Evolutionary conservation across 495 filamentous ascomycete species (phyloP).

Genomic region (Lasiosphaeria miniovina): DNA sequence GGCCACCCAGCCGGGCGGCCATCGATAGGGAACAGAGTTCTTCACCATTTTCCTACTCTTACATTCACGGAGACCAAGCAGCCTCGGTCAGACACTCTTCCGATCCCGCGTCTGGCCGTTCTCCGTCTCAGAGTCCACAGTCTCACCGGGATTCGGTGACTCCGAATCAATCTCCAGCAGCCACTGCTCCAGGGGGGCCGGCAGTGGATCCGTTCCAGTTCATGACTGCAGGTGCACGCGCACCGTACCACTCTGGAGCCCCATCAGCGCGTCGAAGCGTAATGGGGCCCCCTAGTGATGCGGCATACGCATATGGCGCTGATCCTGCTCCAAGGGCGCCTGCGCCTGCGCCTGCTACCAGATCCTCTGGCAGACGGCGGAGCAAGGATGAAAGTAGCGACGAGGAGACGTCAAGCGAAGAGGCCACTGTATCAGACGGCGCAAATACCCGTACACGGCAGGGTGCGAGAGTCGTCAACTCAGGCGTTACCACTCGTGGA

Average conservation of each 20-base stretch:
- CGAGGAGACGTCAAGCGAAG: constrained; percentile 14
- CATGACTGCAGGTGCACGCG: constrained; percentile 35
- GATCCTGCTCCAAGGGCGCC: neutral
- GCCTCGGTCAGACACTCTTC: constrained; percentile 29
- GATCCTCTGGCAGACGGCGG: neutral
- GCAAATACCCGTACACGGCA: constrained; percentile 20
- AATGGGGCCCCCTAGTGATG: constrained; percentile 7
- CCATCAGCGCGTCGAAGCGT: constrained; percentile 19
- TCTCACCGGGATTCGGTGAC: constrained; percentile 17
- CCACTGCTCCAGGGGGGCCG: constrained; percentile 9
- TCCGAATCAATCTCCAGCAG: constrained; percentile 1
- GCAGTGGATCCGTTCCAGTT: constrained; percentile 39
- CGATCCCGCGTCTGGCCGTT: constrained; percentile 24
- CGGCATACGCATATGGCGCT: neutral
- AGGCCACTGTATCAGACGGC: constrained; percentile 18
- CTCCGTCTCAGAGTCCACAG: constrained; percentile 20
- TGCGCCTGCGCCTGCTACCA: constrained; percentile 4
- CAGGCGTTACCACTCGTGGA: neutral
- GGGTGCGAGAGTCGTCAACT: constrained; percentile 11
- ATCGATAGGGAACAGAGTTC: constrained; percentile 30
- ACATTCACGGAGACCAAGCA: constrained; percentile 25
- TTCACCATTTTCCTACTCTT: constrained; percentile 44
- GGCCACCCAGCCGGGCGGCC: constrained; percentile 24
- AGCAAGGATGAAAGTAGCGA: constrained; percentile 21
- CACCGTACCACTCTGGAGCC: constrained; percentile 24